phyloP scores from a whole-genome alignment of 2,329 filamentous ascomycete species.

The Aspergillus intermedius region DNA sequence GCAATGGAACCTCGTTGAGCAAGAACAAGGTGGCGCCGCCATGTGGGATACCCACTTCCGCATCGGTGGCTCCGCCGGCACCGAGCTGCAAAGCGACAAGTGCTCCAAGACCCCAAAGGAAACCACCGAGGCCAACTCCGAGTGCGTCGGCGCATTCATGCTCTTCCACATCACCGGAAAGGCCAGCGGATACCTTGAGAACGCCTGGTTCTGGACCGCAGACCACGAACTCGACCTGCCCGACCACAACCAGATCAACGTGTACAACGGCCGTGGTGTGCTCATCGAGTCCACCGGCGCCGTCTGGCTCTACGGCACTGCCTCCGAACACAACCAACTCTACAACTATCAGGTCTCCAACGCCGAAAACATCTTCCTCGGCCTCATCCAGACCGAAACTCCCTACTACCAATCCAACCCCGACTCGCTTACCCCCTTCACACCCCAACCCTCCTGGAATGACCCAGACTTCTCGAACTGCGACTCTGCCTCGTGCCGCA shows the following conservation, averaged over 20 bases:
- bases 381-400: slow-evolving; percentile 81
- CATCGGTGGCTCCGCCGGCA: slow-evolving; percentile 79
- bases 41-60: slow-evolving; percentile 97
- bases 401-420: slow-evolving; percentile 81
- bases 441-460: slow-evolving; percentile 26
- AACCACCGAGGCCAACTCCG: slow-evolving; percentile 54
- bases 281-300: slow-evolving; percentile 70
- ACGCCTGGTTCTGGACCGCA: slow-evolving; percentile 83
- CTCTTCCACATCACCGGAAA: slow-evolving; percentile 51
- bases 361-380: slow-evolving; percentile 74
- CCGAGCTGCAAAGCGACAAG: slow-evolving; percentile 68
- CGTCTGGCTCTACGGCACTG: slow-evolving; percentile 77
- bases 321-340: slow-evolving; percentile 53
- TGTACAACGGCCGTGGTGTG: slow-evolving; percentile 83
- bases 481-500: slow-evolving; percentile 53
- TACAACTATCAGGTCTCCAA: slow-evolving; percentile 80
- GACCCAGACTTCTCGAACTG: slow-evolving; percentile 64
- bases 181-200: slow-evolving; percentile 72
- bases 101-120: slow-evolving; percentile 70
- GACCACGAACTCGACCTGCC: slow-evolving; percentile 79
- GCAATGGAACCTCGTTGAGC: slow-evolving; percentile 77
- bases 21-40: slow-evolving; percentile 59
- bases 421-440: slow-evolving; percentile 51
- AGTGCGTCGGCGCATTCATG: slow-evolving; percentile 69
- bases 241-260: slow-evolving; percentile 61